Conservation (phyloP, 768 basidiomycete species). For the Phlebiopsis gigantea region DNA sequence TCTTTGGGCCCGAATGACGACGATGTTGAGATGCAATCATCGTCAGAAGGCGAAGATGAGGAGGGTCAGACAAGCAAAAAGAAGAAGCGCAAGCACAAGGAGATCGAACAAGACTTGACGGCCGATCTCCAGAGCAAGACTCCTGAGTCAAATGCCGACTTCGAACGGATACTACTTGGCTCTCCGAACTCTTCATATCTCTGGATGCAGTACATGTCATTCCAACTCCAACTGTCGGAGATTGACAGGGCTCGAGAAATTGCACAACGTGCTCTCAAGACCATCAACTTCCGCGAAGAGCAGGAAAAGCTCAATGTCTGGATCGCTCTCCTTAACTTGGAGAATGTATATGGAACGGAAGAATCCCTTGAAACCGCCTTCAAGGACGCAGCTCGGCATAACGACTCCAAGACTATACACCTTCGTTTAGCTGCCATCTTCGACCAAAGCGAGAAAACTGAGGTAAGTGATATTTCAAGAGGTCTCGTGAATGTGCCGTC, state of each 20-base stretch:
- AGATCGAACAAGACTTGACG: constrained; percentile 76
- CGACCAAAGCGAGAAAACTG: constrained; percentile 74
- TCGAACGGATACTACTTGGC: constrained; percentile 86
- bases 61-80: constrained; percentile 48
- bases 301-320: constrained; percentile 94
- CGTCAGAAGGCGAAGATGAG: constrained; percentile 43
- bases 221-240: constrained; percentile 95
- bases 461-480: constrained; percentile 40
- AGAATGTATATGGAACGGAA: constrained; percentile 88
- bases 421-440: constrained; percentile 81
- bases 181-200: constrained; percentile 96
- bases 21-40: constrained; percentile 37
- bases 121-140: constrained; percentile 80
- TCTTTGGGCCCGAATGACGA: constrained; percentile 33
- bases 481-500: background rate
- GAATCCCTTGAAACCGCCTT: constrained; percentile 75
- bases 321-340: constrained; percentile 93
- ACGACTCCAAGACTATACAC: constrained; percentile 90
- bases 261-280: constrained; percentile 74
- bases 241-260: constrained; percentile 91
- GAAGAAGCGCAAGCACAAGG: constrained; percentile 63
- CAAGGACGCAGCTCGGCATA: constrained; percentile 84
- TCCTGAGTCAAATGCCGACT: constrained; percentile 92
- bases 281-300: constrained; percentile 95
- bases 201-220: constrained; percentile 99